Evolutionary conservation across 78 protist species (phyloP), one percentile per base, ranked within the genome.

Genomic region (Dictyostelium purpureum): DNA sequence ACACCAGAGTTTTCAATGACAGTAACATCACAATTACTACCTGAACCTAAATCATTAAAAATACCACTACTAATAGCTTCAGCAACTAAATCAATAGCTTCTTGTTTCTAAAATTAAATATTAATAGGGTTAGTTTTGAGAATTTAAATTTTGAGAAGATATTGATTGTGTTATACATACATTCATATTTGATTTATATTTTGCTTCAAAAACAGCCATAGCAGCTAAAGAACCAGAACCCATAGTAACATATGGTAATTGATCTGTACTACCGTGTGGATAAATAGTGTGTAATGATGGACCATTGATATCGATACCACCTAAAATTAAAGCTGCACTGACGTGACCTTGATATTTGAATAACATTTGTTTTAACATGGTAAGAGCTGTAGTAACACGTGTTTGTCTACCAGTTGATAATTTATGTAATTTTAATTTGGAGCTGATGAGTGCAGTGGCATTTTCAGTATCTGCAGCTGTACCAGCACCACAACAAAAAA

Each of bases 401-500:
- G 97, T 35, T 77, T 95, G 65, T 16, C 94, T 93, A 54, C 97
- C 98, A 6, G 99, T 98, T 16, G 76, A 33, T 26, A 94, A n/a
- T 54, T 87, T 33, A 57, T 88, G 96, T 24, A 94, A 31, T 43
- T 67, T 76, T 16, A 94, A 54, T 75, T 94, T 74, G 2, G 94
- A 88, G 14, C 83, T 56, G 59, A 94, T 87, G 37, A 94, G 51
- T 26, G 65, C 94, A 0, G 95, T 94, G 40, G 94, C 71, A 52
- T 70, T 54, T 47, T 99, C 99, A 12, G 99, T 96, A 82, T 99
- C 99, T 1, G 99, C 99, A 0, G 99, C 97, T 0, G 99, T 99
- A 26, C 99, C 99, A 2, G 99, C 99, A 19, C 99, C 99, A 56
- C 99, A 97, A 94, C 99, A 99, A 52, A 77, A 97, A n/a, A 99